Evolutionary conservation across 2,329 filamentous ascomycete genomes (phyloP), one percentile per base, ranked within the genome.

Genomic region (Epichloe hybrida): DNA sequence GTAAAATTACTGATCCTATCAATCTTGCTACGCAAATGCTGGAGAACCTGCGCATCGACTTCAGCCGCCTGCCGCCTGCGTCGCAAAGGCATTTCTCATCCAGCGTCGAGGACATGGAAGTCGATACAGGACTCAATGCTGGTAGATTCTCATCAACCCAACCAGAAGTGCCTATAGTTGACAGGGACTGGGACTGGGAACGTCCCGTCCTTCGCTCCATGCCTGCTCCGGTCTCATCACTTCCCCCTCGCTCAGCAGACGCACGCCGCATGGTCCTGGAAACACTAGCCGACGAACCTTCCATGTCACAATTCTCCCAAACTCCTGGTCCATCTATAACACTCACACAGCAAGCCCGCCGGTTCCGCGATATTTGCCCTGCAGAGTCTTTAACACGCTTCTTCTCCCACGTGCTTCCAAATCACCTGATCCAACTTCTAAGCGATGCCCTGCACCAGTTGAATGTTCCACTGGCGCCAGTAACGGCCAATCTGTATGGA

Each of bases 21-120:
- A 80, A 81, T 50, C 75, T 98, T 45, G 93, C 93, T n/a, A 95
- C 93, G 0, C 83, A 88, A 62, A 95, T 98, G 88, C 83, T 98
- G 50, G 88, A 95, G 64, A 86, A 82, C 50, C 79, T 98, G 15
- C 86, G 81, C 55, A 95, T 98, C 64, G 87, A 96, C 66, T 90
- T 97, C 62, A 82, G 76, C 49, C 79, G 85, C 59, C 73, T 80
- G 53, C 81, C 84, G 1, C 72, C 79, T 4, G 70, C 75, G 12
- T 74, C 72, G 2, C 72, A 66, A 55, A 64, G 57, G 55, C 68
- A 52, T 20, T 42, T 44, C 5, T 51, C 53, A 2, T 52, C 62
- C 47, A 39, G 55, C 56, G 31, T 55, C 55, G 77, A 86, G 56
- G 67, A 75, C 12, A 90, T 91, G 82, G 84, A 90, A 38, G 63